Conservation (phyloP, 2,329 filamentous ascomycete genomes). For the Claviceps spartinae region DNA sequence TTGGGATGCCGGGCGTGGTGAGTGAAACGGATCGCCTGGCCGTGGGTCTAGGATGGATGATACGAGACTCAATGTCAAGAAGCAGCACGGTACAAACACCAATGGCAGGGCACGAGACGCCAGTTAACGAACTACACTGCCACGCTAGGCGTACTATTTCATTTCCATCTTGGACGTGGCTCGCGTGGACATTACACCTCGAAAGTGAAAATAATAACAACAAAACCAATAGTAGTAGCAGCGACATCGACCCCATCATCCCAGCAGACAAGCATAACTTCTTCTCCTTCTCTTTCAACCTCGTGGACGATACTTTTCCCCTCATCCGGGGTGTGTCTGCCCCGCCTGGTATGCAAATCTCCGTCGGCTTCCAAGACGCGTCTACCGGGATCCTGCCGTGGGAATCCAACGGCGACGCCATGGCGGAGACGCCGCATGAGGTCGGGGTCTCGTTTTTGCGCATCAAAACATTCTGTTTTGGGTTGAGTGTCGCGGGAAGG, state of each 20-base stretch:
- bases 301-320: conserved; percentile 15
- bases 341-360: conserved; percentile 20
- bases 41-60: conserved; percentile 20
- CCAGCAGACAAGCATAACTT: neutral
- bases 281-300: conserved; percentile 19
- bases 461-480: conserved; percentile 21
- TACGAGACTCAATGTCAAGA: conserved; percentile 8
- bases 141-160: conserved; percentile 7
- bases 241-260: neutral
- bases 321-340: conserved; percentile 17
- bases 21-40: conserved; percentile 22
- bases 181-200: conserved; percentile 18
- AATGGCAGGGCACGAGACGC: conserved; percentile 6
- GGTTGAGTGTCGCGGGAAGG: conserved; percentile 11
- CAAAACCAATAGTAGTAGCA: no score
- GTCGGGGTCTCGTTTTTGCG: conserved; percentile 19
- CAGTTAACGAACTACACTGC: conserved; percentile 12
- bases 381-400: conserved; percentile 18
- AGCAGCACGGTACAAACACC: neutral
- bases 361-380: conserved; percentile 21
- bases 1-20: conserved; percentile 14
- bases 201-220: conserved; percentile 8
- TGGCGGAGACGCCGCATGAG: conserved; percentile 10
- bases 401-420: conserved; percentile 22
- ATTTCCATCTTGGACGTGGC: conserved; percentile 26